A percentile compares a stretch with the other conserved stretches of the same genome.
These are phyloP conservation scores for Erodium moschatum DNA, from an alignment of 441 rosid species.

Conservation along the genomic window DNA sequence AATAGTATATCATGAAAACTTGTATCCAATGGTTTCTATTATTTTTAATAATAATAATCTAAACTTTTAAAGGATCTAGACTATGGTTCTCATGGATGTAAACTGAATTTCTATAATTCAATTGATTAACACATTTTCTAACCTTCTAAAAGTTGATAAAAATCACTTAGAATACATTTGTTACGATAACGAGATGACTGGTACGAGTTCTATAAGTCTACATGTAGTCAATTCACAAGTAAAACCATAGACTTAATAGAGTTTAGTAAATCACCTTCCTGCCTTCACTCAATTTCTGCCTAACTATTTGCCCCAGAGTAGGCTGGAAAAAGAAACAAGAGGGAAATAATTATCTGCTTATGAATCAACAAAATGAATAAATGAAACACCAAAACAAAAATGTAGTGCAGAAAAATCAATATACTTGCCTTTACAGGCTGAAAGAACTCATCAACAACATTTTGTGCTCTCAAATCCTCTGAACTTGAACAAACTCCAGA, in stretches of 20 bases:
- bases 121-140: too few relatives aligned
- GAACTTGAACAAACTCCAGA: constrained; percentile 41
- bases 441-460: constrained; percentile 63
- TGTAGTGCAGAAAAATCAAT: not conserved
- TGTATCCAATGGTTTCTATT: too few relatives aligned
- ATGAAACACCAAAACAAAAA: not conserved
- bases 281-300: constrained; percentile 91
- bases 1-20: too few relatives aligned
- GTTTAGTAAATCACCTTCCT: constrained; percentile 55
- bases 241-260: constrained; percentile 1
- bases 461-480: constrained; percentile 58
- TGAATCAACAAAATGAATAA: constrained; percentile 4
- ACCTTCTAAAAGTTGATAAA: too few relatives aligned
- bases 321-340: constrained; percentile 40
- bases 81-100: too few relatives aligned
- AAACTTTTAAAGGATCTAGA: too few relatives aligned
- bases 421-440: constrained; percentile 56
- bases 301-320: constrained; percentile 74
- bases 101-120: too few relatives aligned
- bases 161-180: too few relatives aligned
- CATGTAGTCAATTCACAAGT: not conserved
- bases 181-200: too few relatives aligned
- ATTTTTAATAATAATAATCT: too few relatives aligned
- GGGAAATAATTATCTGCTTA: constrained; percentile 2
- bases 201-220: not conserved